phyloP scores from a whole-genome alignment of 2,329 filamentous ascomycete genomes.

The Xylariaceae sp. region DNA sequence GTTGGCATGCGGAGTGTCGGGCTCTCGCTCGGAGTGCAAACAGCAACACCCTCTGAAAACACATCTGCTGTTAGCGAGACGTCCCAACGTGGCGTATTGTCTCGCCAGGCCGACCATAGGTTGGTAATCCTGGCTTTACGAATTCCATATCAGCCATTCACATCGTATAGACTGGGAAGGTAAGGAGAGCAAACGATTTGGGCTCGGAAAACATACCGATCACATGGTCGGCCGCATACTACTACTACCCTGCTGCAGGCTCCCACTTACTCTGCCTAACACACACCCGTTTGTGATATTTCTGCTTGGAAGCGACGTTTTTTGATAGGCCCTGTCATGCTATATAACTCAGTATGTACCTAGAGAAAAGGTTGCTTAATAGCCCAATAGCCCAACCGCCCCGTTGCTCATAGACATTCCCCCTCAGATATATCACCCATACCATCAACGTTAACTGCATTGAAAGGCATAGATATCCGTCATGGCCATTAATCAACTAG shows the following conservation, averaged over 20 bases:
- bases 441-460: background rate
- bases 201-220: conserved; percentile 3
- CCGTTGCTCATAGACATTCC: background rate
- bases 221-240: conserved; percentile 14
- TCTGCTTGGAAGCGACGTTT: background rate
- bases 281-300: background rate
- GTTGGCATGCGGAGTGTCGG: no score
- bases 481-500: conserved; percentile 17
- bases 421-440: background rate
- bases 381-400: background rate
- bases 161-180: background rate
- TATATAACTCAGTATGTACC: conserved; percentile 9
- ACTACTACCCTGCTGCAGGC: background rate
- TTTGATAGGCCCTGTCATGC: conserved; percentile 7
- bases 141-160: background rate
- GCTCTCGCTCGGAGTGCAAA: no score
- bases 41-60: background rate
- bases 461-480: conserved; percentile 6
- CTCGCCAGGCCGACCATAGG: background rate
- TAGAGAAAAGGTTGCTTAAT: conserved; percentile 11
- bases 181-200: background rate
- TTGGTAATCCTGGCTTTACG: background rate
- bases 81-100: background rate
- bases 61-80: background rate
- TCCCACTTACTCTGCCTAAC: conserved; percentile 3